These are phyloP conservation scores for Cornus florida DNA, from an alignment of 148 eudicot genomes.

Conservation along the genomic window DNA sequence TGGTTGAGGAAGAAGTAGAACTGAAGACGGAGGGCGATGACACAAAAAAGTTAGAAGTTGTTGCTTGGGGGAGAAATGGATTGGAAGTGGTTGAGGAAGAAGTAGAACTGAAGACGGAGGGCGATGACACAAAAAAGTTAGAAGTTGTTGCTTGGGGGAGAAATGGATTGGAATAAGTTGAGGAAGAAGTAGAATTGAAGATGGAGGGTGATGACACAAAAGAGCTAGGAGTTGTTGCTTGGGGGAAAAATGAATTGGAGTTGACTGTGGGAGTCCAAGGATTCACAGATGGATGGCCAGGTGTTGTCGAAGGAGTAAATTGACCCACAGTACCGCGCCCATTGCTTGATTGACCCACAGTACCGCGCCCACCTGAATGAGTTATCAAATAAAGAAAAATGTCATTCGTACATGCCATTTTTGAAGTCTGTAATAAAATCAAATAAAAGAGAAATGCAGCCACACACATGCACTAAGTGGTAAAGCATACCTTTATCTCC, in stretches of 20 bases:
- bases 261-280: neutral
- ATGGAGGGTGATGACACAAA: neutral
- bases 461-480: neutral
- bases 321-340: neutral
- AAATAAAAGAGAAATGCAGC: neutral
- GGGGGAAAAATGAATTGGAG: neutral
- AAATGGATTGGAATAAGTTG: neutral
- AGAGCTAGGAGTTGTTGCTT: neutral
- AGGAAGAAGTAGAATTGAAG: neutral
- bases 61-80: conserved; percentile 8
- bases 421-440: neutral
- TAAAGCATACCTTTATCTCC: conserved; percentile 37
- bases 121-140: neutral
- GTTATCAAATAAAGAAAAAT: conserved; percentile 5
- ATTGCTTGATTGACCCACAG: conserved; percentile 4
- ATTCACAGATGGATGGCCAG: neutral
- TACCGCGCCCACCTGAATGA: conserved; percentile 5
- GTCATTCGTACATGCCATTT: neutral
- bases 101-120: neutral
- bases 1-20: neutral
- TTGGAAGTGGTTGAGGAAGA: conserved; percentile 6
- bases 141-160: neutral
- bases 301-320: neutral
- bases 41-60: neutral
- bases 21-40: neutral